Conservation (phyloP, 306 rosid genomes). For the Cyclanthera cordifolia region DNA sequence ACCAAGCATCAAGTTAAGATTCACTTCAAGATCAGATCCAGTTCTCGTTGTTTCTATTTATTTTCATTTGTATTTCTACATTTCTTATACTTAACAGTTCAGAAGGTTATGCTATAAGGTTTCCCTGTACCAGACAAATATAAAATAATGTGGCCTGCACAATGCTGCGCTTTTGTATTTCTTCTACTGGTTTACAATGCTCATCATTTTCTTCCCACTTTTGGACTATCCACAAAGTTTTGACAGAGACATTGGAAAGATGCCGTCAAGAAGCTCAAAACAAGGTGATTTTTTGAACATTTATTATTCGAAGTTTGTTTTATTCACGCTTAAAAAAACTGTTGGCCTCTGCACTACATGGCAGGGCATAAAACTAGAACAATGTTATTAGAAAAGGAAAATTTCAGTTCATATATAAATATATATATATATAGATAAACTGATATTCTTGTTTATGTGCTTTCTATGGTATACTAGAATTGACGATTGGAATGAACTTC, state of each 20-base stretch:
- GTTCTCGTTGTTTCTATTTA: background rate
- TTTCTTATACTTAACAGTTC: background rate
- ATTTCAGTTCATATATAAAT: no score
- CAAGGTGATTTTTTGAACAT: background rate
- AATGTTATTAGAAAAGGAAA: background rate
- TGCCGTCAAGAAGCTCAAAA: constrained; percentile 1
- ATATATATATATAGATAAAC: no score
- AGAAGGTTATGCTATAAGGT: background rate
- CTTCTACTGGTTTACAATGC: background rate
- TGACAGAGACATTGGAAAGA: background rate
- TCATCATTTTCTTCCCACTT: background rate
- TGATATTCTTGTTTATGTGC: background rate
- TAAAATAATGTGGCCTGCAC: background rate
- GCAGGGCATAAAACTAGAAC: background rate
- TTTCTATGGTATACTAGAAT: background rate
- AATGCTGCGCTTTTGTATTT: background rate
- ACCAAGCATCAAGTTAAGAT: constrained; percentile 2
- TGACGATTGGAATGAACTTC: background rate
- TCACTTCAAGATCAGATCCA: background rate
- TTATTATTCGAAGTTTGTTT: background rate
- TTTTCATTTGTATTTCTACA: background rate
- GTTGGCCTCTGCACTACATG: background rate
- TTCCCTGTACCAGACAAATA: background rate
- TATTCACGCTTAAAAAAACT: background rate
- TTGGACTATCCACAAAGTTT: background rate